A percentile compares a stretch with the other conserved stretches of the same genome.
These are phyloP conservation scores for Colletotrichum coccodes DNA, from an alignment of 2,329 filamentous ascomycete genomes.

Conservation along the genomic window DNA sequence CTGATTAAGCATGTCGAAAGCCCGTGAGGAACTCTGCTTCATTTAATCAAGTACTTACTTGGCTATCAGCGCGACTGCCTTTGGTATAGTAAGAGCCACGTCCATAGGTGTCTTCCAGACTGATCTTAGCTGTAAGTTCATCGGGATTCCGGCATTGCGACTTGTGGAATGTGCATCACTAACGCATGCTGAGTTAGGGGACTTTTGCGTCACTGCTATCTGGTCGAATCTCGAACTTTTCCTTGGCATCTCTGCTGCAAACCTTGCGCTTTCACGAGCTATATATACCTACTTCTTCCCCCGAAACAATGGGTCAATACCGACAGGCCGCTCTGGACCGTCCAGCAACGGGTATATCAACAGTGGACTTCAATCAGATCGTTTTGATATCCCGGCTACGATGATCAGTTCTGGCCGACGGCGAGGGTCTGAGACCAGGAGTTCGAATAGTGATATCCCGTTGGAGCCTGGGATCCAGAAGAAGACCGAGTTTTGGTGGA, in stretches of 20 bases:
- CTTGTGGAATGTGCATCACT: not conserved
- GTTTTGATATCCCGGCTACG: not conserved
- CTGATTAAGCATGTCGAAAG: not conserved
- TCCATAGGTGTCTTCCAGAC: not conserved
- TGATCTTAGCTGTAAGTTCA: not conserved
- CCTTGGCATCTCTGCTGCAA: slow-evolving; percentile 49
- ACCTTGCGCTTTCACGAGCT: slow-evolving; percentile 37
- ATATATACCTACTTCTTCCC: slow-evolving; percentile 34
- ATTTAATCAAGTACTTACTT: not conserved
- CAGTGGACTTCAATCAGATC: slow-evolving; percentile 11
- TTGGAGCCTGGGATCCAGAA: slow-evolving; percentile 33
- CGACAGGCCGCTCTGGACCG: not conserved
- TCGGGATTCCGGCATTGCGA: not conserved
- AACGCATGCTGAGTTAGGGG: not conserved
- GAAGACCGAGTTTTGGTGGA: slow-evolving; percentile 35
- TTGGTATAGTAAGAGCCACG: not conserved
- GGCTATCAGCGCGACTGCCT: not conserved
- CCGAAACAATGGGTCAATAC: not conserved
- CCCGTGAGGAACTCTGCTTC: not conserved
- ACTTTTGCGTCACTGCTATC: not conserved
- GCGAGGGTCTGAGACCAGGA: slow-evolving; percentile 9
- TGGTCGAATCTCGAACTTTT: slow-evolving; percentile 34
- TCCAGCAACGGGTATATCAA: slow-evolving; percentile 4
- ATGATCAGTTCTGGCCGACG: not conserved
- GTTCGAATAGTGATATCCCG: slow-evolving; percentile 34